Base-by-base conservation (phyloP, 2,329 filamentous ascomycete genomes). In the Leptographium procerum region DNA sequence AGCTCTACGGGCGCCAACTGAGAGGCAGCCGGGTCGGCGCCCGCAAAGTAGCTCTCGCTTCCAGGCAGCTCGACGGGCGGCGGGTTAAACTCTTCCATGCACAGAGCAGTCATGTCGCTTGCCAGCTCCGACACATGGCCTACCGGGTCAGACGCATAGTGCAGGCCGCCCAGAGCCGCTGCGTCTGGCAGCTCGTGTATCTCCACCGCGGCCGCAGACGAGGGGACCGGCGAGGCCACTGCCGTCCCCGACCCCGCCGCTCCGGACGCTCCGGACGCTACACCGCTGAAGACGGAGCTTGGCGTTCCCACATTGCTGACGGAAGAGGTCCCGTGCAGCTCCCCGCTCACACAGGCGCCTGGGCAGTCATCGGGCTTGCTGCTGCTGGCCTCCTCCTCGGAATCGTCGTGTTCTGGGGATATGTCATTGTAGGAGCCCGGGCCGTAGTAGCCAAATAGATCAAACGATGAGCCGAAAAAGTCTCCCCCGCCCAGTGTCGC, bases 371-470 rank as follows among this genome's bases (percentile, higher is more conserved):
- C 33, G 3, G 55, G n/a, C 28, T 11, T 34, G 22, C 16, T 28
- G 22, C 16, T 28, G 22, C 45, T 57, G 33, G 52, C 33, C n/a
- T 57, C 36, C 33, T 45, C 55, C 4, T 66, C 62, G 19, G 60
- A 63, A 4, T 71, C 71, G 34, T 77, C 73, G 54, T 75, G 72
- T 31, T 75, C 56, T 0, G 77, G 73, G 51, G 73, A 77, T n/a
- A 76, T 68, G 56, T 79, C 77, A 29, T 65, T 73, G 62, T 76
- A 75, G 2, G 69, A 66, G 1, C 74, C 76, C 0, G 77, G 75
- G 0, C 77, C 78, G 19, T 80, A 71, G 62, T 75, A 80, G 73
- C 79, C 79, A 62, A 81, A 78, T 61, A 71, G 75, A 61, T 79
- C 78, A 3, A 80, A 80, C 59, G 77, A 76, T 1, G 62, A 60